Conservation (phyloP, 1,284 basidiomycete genomes). For the Cryptococcus sp. region DNA sequence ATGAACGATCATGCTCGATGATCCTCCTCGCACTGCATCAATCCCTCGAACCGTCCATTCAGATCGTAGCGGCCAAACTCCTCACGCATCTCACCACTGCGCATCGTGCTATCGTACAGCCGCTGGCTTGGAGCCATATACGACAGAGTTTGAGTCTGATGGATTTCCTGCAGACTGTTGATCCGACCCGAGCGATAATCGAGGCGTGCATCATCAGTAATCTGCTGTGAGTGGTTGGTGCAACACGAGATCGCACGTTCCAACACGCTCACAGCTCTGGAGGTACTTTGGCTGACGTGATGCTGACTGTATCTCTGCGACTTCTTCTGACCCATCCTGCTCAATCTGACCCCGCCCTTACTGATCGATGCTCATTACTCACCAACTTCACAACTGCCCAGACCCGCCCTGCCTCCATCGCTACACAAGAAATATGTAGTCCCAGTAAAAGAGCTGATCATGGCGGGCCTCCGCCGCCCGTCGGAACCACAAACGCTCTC, state of each 20-base stretch:
- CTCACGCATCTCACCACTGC: constrained; percentile 51
- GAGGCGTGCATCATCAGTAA: constrained; percentile 59
- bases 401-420: constrained; percentile 34
- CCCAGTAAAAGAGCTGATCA: constrained; percentile 40
- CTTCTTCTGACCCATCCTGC: no score
- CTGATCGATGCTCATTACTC: no score
- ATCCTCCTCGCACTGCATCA: constrained; percentile 44
- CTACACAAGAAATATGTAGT: constrained; percentile 43
- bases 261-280: no score
- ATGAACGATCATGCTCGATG: constrained; percentile 41
- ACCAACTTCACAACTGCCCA: constrained; percentile 5
- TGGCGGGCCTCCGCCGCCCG: constrained; percentile 29
- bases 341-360: no score
- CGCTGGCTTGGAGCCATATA: constrained; percentile 47
- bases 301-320: no score
- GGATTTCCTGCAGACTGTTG: constrained; percentile 67
- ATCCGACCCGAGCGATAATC: constrained; percentile 62
- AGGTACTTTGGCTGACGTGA: no score
- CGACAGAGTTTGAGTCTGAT: constrained; percentile 70
- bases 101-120: constrained; percentile 77
- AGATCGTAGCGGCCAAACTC: constrained; percentile 44
- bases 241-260: no score
- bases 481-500: constrained; percentile 28
- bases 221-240: constrained; percentile 60
- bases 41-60: constrained; percentile 40